phyloP scores from a whole-genome alignment of 73 alveolate genomes.

The Paramecium bursaria region DNA sequence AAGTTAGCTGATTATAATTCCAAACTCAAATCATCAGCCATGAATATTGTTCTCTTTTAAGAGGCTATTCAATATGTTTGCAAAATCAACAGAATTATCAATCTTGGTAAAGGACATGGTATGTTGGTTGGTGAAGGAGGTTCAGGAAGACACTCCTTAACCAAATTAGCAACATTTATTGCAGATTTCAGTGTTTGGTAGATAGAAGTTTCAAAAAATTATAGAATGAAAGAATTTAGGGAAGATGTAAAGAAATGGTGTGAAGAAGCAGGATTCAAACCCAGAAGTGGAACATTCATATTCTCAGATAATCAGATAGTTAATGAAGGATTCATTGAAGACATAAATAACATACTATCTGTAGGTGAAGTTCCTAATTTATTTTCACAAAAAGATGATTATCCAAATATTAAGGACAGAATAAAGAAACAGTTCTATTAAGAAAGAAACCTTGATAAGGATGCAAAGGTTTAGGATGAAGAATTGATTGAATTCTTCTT shows the following conservation, averaged over 20 bases:
- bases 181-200: constrained; percentile 86
- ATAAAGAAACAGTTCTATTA: constrained; percentile 83
- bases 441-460: constrained; percentile 82
- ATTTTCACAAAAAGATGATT: constrained; percentile 95
- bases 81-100: constrained; percentile 92
- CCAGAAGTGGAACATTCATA: constrained; percentile 73
- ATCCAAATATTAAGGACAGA: constrained; percentile 91
- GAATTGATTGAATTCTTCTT: constrained; percentile 95
- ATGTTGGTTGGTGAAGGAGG: constrained; percentile 98
- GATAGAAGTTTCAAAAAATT: constrained; percentile 90
- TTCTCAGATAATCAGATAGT: constrained; percentile 75
- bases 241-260: constrained; percentile 92
- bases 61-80: constrained; percentile 96
- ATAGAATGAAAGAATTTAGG: constrained; percentile 85
- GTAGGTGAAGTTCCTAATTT: constrained; percentile 99
- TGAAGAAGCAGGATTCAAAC: constrained; percentile 82
- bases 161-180: constrained; percentile 93
- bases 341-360: constrained; percentile 96
- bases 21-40: constrained; percentile 82
- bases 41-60: constrained; percentile 92
- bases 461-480: constrained; percentile 76
- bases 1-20: constrained; percentile 88
- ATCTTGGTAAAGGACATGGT: constrained; percentile 98
- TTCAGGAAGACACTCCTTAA: constrained; percentile 95
- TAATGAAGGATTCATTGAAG: constrained; percentile 97